Conservation (phyloP, 495 filamentous ascomycete species). For the Viridothelium virens region DNA sequence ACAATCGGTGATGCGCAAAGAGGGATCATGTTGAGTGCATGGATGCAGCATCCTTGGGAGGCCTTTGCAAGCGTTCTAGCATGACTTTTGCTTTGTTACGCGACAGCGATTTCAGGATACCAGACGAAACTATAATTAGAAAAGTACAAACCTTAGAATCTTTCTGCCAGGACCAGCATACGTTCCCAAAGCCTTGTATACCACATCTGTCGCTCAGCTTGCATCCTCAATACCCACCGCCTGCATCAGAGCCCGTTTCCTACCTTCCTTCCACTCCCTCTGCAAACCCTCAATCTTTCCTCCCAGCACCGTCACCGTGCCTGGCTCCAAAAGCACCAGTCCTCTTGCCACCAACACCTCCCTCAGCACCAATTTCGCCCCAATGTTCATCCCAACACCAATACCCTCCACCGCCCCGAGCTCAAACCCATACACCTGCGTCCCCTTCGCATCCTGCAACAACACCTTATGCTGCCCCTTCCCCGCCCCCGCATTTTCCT, state of each 20-base stretch:
- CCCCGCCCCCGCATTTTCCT: slow-evolving; percentile 34
- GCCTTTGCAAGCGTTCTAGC: slow-evolving; percentile 27
- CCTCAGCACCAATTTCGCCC: slow-evolving; percentile 68
- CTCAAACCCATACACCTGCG: slow-evolving; percentile 65
- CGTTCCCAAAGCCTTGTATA: not conserved
- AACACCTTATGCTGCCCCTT: slow-evolving; percentile 68
- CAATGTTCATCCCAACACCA: slow-evolving; percentile 60
- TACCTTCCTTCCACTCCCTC: slow-evolving; percentile 62
- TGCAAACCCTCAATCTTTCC: slow-evolving; percentile 82
- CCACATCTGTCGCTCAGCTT: not conserved
- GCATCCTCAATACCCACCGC: slow-evolving; percentile 29
- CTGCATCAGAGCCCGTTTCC: slow-evolving; percentile 60
- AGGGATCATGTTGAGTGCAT: slow-evolving; percentile 75
- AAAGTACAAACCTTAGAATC: not conserved
- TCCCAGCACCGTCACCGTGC: slow-evolving; percentile 57
- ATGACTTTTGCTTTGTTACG: not conserved
- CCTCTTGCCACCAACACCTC: slow-evolving; percentile 64
- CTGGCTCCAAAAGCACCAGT: slow-evolving; percentile 65
- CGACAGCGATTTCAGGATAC: not conserved
- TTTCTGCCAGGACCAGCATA: not conserved
- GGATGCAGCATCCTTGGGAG: slow-evolving; percentile 60
- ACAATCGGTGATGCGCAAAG: slow-evolving; percentile 63
- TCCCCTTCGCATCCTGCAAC: slow-evolving; percentile 71
- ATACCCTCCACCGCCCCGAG: slow-evolving; percentile 57
- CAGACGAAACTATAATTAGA: not conserved